phyloP scores from a whole-genome alignment of 139 green algal species.

The Chlamydomonas asymmetrica region DNA sequence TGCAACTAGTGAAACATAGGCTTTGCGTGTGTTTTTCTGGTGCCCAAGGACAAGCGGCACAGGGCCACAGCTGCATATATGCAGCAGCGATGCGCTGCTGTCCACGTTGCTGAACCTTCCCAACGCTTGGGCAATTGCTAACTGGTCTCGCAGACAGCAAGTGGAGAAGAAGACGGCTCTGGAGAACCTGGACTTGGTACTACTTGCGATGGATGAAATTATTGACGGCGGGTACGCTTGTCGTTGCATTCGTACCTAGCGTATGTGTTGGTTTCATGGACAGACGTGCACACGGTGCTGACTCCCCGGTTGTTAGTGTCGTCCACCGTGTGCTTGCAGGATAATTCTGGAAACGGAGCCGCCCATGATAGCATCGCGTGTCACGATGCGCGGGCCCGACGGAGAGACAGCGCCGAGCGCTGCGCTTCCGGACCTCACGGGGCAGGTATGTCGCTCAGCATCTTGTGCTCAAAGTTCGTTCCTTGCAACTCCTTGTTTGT shows the following conservation, averaged over 20 bases:
- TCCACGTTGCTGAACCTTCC: too few relatives aligned
- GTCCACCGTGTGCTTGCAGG: conserved; percentile 46
- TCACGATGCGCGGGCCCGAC: conserved; percentile 91
- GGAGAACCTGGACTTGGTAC: conserved; percentile 97
- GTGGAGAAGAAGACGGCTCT: conserved; percentile 99
- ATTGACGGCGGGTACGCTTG: conserved; percentile 92
- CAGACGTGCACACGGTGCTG: background rate
- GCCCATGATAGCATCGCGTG: conserved; percentile 81
- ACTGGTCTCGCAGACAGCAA: conserved; percentile 80
- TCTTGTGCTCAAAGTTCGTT: background rate
- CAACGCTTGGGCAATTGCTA: too few relatives aligned
- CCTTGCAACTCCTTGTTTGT: background rate
- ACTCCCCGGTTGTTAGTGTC: background rate
- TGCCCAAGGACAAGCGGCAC: too few relatives aligned
- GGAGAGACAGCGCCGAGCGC: conserved; percentile 48
- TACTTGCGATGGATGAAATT: conserved; percentile 96
- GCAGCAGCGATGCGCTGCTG: too few relatives aligned
- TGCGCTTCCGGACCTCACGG: too few relatives aligned
- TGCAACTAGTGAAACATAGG: too few relatives aligned
- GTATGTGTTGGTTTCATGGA: too few relatives aligned
- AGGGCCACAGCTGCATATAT: too few relatives aligned
- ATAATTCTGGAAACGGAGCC: conserved; percentile 96
- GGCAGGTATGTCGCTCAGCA: background rate
- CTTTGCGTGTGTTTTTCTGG: too few relatives aligned
- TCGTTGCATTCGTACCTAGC: too few relatives aligned